These are phyloP conservation scores for Komagataella phaffii DNA, from an alignment of 805 yeast species.

Conservation along the genomic window DNA sequence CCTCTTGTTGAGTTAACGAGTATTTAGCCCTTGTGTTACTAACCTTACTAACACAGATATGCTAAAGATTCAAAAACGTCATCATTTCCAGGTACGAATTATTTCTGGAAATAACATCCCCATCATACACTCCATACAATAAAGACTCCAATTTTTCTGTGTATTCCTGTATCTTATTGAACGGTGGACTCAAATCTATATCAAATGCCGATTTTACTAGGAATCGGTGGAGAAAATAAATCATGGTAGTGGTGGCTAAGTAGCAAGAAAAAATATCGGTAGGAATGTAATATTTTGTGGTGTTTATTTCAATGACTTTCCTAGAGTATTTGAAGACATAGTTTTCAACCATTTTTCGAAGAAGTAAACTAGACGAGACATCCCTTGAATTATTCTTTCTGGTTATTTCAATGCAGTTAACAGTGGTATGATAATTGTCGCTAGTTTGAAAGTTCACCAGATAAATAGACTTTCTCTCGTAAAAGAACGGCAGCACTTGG, in stretches of 20 bases:
- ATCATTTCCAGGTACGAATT: background rate
- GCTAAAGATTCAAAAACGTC: background rate
- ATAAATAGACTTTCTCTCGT: conserved; percentile 16
- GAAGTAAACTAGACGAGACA: conserved; percentile 13
- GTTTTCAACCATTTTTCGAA: conserved; percentile 16
- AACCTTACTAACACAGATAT: too few relatives aligned
- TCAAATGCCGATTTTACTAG: conserved; percentile 11
- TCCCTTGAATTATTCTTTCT: conserved; percentile 12
- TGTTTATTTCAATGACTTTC: conserved; percentile 11
- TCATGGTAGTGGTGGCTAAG: conserved; percentile 11
- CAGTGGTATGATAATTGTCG: conserved; percentile 7
- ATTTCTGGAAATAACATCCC: background rate
- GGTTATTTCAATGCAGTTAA: conserved; percentile 14
- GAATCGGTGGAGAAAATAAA: conserved; percentile 16
- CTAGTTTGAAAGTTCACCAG: conserved; percentile 13
- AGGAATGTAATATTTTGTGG: conserved; percentile 8
- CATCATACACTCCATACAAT: background rate
- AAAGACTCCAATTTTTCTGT: background rate
- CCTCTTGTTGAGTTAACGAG: too few relatives aligned
- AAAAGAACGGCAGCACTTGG: conserved; percentile 17
- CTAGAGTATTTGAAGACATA: conserved; percentile 16
- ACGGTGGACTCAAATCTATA: conserved; percentile 7
- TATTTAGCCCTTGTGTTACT: too few relatives aligned
- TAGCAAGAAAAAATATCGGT: conserved; percentile 2
- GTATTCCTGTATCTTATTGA: background rate